A percentile compares a stretch with the other conserved stretches of the same genome.
phyloP scores from a whole-genome alignment of 225 moss, liverwort and hornwort species.

The Bryoerythrophyllum caledonicum region DNA sequence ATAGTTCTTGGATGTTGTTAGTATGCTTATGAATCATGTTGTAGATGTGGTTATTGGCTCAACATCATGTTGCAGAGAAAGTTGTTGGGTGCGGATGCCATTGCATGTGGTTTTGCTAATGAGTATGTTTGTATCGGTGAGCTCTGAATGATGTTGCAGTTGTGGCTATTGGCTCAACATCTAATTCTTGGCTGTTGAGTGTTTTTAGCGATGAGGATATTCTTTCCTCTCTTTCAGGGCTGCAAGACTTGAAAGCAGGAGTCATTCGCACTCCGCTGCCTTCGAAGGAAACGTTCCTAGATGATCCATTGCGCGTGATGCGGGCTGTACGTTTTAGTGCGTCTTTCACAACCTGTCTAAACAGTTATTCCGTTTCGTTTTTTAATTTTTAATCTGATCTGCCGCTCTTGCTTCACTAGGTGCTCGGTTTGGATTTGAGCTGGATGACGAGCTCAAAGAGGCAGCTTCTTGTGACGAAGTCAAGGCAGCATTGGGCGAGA shows the following conservation, averaged over 20 bases:
- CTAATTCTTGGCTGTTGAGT: neutral
- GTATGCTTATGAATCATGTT: neutral
- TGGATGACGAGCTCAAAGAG: slow-evolving; percentile 72
- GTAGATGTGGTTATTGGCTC: too few species aligned
- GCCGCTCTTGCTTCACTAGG: slow-evolving; percentile 33
- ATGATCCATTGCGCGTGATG: slow-evolving; percentile 86
- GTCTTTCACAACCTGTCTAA: neutral
- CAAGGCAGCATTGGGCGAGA: slow-evolving; percentile 64
- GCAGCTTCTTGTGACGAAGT: slow-evolving; percentile 78
- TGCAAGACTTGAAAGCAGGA: slow-evolving; percentile 67
- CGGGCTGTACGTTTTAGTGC: slow-evolving; percentile 83
- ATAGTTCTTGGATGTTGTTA: neutral
- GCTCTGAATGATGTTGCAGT: neutral
- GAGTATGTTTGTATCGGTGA: neutral
- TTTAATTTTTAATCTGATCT: neutral
- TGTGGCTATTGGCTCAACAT: neutral
- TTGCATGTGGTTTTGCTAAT: neutral
- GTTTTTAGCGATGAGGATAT: neutral
- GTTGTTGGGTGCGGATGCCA: neutral
- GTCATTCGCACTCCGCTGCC: slow-evolving; percentile 79
- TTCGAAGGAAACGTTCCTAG: slow-evolving; percentile 77
- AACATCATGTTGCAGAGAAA: neutral
- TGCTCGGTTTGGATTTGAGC: slow-evolving; percentile 78
- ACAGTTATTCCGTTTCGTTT: neutral
- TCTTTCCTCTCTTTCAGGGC: slow-evolving; percentile 39